Evolutionary conservation across 306 rosid species (phyloP), one percentile per base, ranked within the genome.

Genomic region (Neltuma alba): DNA sequence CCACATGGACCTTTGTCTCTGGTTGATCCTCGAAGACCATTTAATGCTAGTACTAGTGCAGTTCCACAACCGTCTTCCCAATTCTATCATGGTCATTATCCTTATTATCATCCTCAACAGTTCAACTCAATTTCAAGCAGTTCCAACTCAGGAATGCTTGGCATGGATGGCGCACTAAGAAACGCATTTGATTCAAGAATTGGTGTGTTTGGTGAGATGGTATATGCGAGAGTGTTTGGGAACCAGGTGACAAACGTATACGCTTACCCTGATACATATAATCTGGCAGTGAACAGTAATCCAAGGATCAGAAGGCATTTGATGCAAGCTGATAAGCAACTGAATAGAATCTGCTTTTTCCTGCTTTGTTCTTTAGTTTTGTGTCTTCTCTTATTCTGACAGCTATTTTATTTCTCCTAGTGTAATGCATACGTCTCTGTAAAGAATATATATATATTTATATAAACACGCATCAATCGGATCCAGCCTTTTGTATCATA

Each of bases 361-460:
- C 86, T 94, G 36, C 81, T 91, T 58, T 94, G 99, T 75, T 86
- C 95, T 83, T 0, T 82, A 44, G 41, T 89, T 75, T 36, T 86
- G 77, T 94, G 97, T 82, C 95, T 94, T 42, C 77, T 94, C 50
- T 84, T 90, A 63, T 94, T 94, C 81, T 94, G 87, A 92, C 7
- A 9, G 15, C 41, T 75, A 25, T 72, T 74, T 65, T 31, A 12
- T 54, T 76, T 66, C 81, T 48, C 42, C 38, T 55, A 75, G 76
- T 38, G 70, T 60, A 5, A 41, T 45, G 57, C 67, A 81, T 23
- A 64, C 64, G 76, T 38, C 76, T 48, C 34, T 86, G 87, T 82
- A 84, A 80, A 88, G 83, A 80, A 74, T 74, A 41, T 16, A 62
- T 70, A 63, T 70, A 72, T 31, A 57, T 18, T 16, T 18, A 5